Evolutionary conservation across 1,139 yeast genomes (phyloP), one percentile per base, ranked within the genome.

Genomic region (Suhomyces maxii): DNA sequence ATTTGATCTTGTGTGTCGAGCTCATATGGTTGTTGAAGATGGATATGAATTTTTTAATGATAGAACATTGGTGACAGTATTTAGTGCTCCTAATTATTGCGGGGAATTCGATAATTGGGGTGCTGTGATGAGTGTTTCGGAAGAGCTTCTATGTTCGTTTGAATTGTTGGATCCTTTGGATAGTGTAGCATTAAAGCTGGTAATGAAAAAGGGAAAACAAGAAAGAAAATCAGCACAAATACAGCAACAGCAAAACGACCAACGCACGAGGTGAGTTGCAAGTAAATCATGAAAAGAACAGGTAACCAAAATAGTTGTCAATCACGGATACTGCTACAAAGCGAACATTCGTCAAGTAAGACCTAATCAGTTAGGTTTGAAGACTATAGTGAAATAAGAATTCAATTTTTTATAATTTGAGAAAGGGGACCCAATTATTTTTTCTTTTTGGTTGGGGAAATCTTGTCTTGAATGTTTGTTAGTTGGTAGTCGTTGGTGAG

Each of bases 71-170:
- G 98, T 93, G 46, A 93, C 99, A 18, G 76, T 93, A 55, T 93
- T 93, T 65, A 84, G 95, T 42, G 98, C 98, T 43, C 99, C 98
- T 56, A 93, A 93, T 71, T 93, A 93, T 67, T 93, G 98, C 80
- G 98, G 98, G 56, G 98, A 93, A 70, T 93, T 93, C 66, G 97
- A 93, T 68, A 93, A 93, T 67, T 97, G 97, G 8, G 99, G 98
- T 59, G 98, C 98, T 34, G 91, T 93, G 96, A 93, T 93, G 99
- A 85, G 95, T 60, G 98, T 93, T 46, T 98, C 91, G 67, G 97
- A 91, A 69, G 85, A 93, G 65, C 80, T 93, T 62, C 79, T 93
- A 61, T 93, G 99, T 76, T 90, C 97, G 12, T 93, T 93, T 86
- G 98, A 93, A 72, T 91, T 93, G 61, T 82, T 93, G 67, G 93